A percentile compares a stretch with the other conserved stretches of the same genome.
phyloP scores from a whole-genome alignment of 2,329 filamentous ascomycete genomes.

The Colletotrichum tabaci region DNA sequence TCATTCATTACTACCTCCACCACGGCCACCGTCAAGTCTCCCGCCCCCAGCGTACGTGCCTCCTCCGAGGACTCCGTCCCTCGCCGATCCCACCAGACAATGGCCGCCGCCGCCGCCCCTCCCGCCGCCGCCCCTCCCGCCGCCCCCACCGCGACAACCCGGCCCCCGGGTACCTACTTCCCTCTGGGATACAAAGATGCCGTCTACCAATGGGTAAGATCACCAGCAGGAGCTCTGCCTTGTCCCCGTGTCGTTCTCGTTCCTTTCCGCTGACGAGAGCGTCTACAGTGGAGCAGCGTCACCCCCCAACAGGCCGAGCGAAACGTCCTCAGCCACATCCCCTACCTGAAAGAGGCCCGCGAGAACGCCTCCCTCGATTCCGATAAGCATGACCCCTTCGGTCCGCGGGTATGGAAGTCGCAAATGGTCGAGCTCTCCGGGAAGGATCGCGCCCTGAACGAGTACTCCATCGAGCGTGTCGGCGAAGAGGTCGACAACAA shows the following conservation, averaged over 20 bases:
- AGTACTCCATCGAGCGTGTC: constrained; percentile 89
- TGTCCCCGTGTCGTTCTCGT: not conserved
- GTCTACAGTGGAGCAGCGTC: constrained; percentile 83
- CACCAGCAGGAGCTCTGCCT: not conserved
- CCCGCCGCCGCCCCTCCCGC: constrained; percentile 33
- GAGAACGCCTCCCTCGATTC: constrained; percentile 67
- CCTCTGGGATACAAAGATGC: constrained; percentile 94
- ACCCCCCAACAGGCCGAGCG: constrained; percentile 89
- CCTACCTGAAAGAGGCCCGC: constrained; percentile 84
- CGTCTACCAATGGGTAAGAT: constrained; percentile 88
- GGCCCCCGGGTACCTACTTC: constrained; percentile 69
- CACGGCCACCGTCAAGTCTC: constrained; percentile 31
- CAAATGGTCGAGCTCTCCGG: constrained; percentile 88
- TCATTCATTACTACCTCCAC: constrained; percentile 39
- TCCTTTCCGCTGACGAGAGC: constrained; percentile 41
- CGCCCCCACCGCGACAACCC: constrained; percentile 38
- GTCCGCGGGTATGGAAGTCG: constrained; percentile 87
- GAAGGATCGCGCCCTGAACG: constrained; percentile 90
- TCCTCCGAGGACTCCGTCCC: constrained; percentile 34
- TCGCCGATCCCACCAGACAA: constrained; percentile 40
- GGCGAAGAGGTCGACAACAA: constrained; percentile 87
- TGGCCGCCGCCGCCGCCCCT: constrained; percentile 38
- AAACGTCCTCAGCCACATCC: constrained; percentile 87
- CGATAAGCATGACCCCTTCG: constrained; percentile 79
- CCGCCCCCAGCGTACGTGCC: constrained; percentile 21